Percentiles rank a stretch among this genome's conserved stretches.
Conservation (phyloP, 2,329 filamentous ascomycete species). For the Aspergillus calidoustus region DNA sequence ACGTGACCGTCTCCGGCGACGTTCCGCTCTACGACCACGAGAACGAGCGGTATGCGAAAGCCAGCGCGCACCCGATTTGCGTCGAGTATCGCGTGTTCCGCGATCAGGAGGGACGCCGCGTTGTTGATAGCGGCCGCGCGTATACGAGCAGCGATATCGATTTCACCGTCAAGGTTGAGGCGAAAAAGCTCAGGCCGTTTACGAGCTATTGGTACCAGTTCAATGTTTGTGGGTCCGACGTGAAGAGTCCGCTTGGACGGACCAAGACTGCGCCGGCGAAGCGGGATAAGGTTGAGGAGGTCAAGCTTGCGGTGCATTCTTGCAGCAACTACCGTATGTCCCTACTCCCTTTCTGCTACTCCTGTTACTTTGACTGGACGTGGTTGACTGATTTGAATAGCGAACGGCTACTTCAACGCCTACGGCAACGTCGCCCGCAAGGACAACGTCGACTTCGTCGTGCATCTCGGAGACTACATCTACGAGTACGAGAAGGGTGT, state of each 20-base stretch:
- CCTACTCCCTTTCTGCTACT: background rate
- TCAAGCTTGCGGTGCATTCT: slow-evolving; percentile 71
- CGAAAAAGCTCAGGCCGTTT: slow-evolving; percentile 63
- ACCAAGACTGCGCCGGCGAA: slow-evolving; percentile 71
- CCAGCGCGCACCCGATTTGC: slow-evolving; percentile 60
- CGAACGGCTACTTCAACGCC: slow-evolving; percentile 64
- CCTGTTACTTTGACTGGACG: no score
- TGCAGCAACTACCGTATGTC: slow-evolving; percentile 68
- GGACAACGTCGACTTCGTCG: slow-evolving; percentile 63
- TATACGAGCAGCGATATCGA: slow-evolving; percentile 76
- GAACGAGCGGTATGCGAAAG: slow-evolving; percentile 59
- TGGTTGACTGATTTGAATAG: no score
- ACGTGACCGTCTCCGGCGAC: slow-evolving; percentile 61
- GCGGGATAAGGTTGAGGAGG: slow-evolving; percentile 58
- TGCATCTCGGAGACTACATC: slow-evolving; percentile 66
- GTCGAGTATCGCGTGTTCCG: slow-evolving; percentile 61
- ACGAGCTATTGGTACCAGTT: slow-evolving; percentile 72
- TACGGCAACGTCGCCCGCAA: slow-evolving; percentile 65
- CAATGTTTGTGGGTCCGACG: slow-evolving; percentile 66
- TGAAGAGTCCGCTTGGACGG: slow-evolving; percentile 65
- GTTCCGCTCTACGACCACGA: slow-evolving; percentile 58
- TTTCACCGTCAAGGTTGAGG: slow-evolving; percentile 74
- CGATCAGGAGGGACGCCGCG: slow-evolving; percentile 43
- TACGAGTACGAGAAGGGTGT: slow-evolving; percentile 61
- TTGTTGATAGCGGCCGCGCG: slow-evolving; percentile 62